Evolutionary conservation across 768 basidiomycete genomes (phyloP).

Genomic region (Tulasnella calospora): DNA sequence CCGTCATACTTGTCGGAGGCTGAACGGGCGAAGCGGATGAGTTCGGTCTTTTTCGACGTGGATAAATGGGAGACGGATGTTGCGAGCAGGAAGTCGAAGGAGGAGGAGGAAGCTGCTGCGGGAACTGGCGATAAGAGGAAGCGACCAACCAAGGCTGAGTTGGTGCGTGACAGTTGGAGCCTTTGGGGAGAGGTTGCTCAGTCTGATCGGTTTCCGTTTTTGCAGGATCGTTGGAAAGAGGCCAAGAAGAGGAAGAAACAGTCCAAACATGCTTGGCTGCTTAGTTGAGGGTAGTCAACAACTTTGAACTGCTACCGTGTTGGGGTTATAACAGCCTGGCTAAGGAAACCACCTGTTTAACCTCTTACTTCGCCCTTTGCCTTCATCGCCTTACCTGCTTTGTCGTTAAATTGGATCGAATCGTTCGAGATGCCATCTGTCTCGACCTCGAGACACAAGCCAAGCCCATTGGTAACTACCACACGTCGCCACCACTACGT

Average conservation of each 20-base stretch:
- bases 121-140: conserved; percentile 67
- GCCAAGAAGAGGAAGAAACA: conserved; percentile 78
- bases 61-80: conserved; percentile 72
- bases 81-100: conserved; percentile 41
- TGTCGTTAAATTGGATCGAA: not conserved
- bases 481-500: not conserved
- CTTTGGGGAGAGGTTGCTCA: not conserved
- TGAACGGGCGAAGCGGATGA: conserved; percentile 79
- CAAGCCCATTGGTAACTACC: not conserved
- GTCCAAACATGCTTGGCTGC: conserved; percentile 82
- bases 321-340: not conserved
- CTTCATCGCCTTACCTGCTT: not conserved
- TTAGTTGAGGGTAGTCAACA: conserved; percentile 45
- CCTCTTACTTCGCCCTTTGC: not conserved
- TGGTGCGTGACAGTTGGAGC: conserved; percentile 47
- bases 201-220: not conserved
- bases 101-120: conserved; percentile 43
- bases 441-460: not conserved
- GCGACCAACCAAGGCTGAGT: conserved; percentile 72
- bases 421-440: not conserved
- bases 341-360: too few species aligned
- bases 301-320: not conserved
- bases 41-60: conserved; percentile 82
- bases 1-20: conserved; percentile 74
- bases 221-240: conserved; percentile 76